Evolutionary conservation across 2,329 filamentous ascomycete genomes (phyloP), one percentile per base, ranked within the genome.

Genomic region (Neobulgaria alba): DNA sequence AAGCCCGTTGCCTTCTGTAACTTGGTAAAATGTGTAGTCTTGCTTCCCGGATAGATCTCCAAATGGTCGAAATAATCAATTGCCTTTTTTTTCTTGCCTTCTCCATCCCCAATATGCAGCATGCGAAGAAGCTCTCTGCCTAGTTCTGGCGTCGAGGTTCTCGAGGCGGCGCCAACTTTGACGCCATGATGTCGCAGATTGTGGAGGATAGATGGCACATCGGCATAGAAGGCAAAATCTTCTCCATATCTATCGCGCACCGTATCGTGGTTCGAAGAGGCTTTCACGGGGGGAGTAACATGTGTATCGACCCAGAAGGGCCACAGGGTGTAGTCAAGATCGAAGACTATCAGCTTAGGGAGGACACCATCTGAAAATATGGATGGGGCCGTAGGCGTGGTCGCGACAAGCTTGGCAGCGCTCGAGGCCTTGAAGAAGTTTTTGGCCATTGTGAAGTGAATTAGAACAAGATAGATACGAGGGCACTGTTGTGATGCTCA

Each of bases 241-340:
- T 88, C 82, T 59, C 79, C 80, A 44, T 66, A 64, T 49, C 68
- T 66, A 60, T 81, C 77, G 15, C 66, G 63, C 63, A 67, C 37
- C 53, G 59, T 48, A 54, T 58, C 45, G 57, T 66, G 64, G 62
- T 62, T 48, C 0, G 66, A 41, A 39, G 68, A 65, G 5, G 69
- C 55, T 50, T 73, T 72, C 14, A 95, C 65, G 0, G 88, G 89
- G 5, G 79, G 74, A 17, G 78, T 77, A 54, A 92, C 83, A 64
- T 95, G 89, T 3, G 88, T 95, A 67, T 96, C 92, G 1, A 94
- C 82, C 90, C 90, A 96, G 66, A 95, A 95, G 3, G 89, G 88
- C 92, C 90, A 96, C n/a, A 96, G 72, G 0, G 92, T 96, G 71
- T 95, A 96, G 71, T 96, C 90, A 48, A 96, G 77, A 62, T 96